Conservation (phyloP, 768 basidiomycete genomes). For the Mycena haematopus region DNA sequence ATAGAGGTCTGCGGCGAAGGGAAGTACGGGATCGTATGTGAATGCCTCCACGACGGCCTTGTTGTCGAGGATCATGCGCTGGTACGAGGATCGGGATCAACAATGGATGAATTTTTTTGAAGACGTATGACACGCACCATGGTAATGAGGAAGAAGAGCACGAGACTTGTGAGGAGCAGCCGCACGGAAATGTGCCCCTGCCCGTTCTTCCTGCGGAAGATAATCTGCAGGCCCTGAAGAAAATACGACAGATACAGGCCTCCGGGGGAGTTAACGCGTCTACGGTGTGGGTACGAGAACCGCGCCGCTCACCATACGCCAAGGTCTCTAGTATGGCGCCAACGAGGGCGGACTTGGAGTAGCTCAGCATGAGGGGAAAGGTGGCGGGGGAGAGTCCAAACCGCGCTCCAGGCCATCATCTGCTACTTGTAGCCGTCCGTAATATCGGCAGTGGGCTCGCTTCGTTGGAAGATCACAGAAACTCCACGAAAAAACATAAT, state of each 20-base stretch:
- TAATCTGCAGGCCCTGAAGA: slow-evolving; percentile 12
- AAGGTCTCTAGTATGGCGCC: slow-evolving; percentile 21
- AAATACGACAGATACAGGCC: slow-evolving; percentile 23
- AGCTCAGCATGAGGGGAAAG: slow-evolving; percentile 13
- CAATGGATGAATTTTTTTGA: not conserved
- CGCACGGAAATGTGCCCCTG: not conserved
- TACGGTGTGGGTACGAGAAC: not conserved
- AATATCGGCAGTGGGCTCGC: too few relatives aligned
- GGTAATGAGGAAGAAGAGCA: slow-evolving; percentile 26
- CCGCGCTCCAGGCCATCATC: too few relatives aligned
- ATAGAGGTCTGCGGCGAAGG: slow-evolving; percentile 25
- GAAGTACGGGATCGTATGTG: slow-evolving; percentile 20
- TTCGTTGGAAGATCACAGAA: too few relatives aligned
- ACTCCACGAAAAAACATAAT: too few relatives aligned
- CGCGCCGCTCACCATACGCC: slow-evolving; percentile 17
- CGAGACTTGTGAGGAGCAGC: slow-evolving; percentile 14
- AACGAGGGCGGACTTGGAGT: slow-evolving; percentile 20
- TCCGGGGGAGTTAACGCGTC: not conserved
- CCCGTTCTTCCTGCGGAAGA: slow-evolving; percentile 6
- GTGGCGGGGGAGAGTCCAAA: too few relatives aligned
- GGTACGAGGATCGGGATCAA: not conserved
- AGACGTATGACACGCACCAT: slow-evolving; percentile 20
- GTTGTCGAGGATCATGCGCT: slow-evolving; percentile 30
- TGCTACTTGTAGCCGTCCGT: too few relatives aligned
- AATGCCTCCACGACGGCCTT: slow-evolving; percentile 21